Evolutionary conservation across 805 yeast genomes (phyloP).

Genomic region (Phaffomyces antillensis): DNA sequence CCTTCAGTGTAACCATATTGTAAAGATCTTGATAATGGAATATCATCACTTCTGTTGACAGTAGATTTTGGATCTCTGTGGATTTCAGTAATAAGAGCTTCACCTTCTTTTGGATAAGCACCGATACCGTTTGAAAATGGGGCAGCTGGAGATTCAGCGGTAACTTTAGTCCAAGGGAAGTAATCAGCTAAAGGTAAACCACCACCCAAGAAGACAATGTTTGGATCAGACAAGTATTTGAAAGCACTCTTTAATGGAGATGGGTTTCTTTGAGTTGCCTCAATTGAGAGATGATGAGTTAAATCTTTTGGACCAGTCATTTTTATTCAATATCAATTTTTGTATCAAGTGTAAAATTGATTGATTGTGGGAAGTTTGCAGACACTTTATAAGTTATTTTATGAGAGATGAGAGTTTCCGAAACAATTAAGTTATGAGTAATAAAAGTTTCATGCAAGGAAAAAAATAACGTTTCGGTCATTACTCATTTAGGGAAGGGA

Average conservation of each 20-base stretch:
- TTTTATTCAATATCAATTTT: neutral
- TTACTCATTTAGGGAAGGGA: too few species aligned
- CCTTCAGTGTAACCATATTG: constrained; percentile 91
- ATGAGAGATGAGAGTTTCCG: too few species aligned
- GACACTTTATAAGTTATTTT: too few species aligned
- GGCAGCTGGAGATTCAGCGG: constrained; percentile 66
- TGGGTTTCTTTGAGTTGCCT: constrained; percentile 66
- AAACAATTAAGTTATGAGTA: too few species aligned
- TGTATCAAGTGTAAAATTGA: neutral
- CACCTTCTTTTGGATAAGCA: constrained; percentile 39
- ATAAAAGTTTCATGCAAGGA: too few species aligned
- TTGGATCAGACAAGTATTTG: constrained; percentile 65
- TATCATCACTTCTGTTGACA: constrained; percentile 37
- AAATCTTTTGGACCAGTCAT: constrained; percentile 58
- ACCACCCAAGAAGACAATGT: constrained; percentile 86
- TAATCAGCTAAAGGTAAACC: constrained; percentile 88
- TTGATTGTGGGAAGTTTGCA: too few species aligned
- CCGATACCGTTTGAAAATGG: constrained; percentile 78
- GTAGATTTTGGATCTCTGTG: constrained; percentile 33
- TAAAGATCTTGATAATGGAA: constrained; percentile 77
- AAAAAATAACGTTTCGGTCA: too few species aligned
- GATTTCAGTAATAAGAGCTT: constrained; percentile 29
- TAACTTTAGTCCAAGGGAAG: constrained; percentile 82
- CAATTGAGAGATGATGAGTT: constrained; percentile 65
- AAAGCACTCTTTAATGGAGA: constrained; percentile 84